Conservation (phyloP, 225 moss, liverwort and hornwort species). For the Polytrichum commune region DNA sequence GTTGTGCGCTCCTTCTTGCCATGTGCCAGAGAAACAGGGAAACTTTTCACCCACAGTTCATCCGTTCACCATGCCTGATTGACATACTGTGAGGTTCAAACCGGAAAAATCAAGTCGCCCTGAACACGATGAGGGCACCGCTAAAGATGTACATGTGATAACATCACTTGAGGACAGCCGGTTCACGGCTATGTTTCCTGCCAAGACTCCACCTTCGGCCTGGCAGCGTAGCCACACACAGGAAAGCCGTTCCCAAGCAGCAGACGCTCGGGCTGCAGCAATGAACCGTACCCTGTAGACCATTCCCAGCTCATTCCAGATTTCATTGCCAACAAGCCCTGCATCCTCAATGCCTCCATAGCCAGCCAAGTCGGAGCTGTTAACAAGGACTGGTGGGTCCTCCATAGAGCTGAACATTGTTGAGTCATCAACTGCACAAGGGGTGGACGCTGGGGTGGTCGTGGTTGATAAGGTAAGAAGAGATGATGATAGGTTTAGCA, state of each 20-base stretch:
- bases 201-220: slow-evolving; percentile 54
- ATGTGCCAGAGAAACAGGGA: slow-evolving; percentile 20
- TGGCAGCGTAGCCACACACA: slow-evolving; percentile 90
- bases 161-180: slow-evolving; percentile 70
- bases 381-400: slow-evolving; percentile 72
- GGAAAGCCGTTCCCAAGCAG: slow-evolving; percentile 89
- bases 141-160: slow-evolving; percentile 45
- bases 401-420: slow-evolving; percentile 32
- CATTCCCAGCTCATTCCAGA: slow-evolving; percentile 82
- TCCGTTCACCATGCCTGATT: slow-evolving; percentile 93
- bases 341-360: slow-evolving; percentile 89
- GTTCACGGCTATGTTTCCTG: slow-evolving; percentile 52
- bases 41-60: slow-evolving; percentile 30
- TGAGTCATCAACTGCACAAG: slow-evolving; percentile 22
- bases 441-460: slow-evolving; percentile 15
- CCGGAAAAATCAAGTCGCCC: slow-evolving; percentile 70
- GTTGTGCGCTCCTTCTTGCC: slow-evolving; percentile 24
- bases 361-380: slow-evolving; percentile 79
- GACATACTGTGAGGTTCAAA: slow-evolving; percentile 74
- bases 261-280: slow-evolving; percentile 90
- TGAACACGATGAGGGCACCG: slow-evolving; percentile 48
- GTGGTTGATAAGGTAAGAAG: slow-evolving; percentile 31
- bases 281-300: slow-evolving; percentile 87
- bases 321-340: slow-evolving; percentile 81
- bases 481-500: slow-evolving; percentile 32